These are phyloP conservation scores for Blastocystis sp. DNA, from an alignment of 352 stramenopile species.

Conservation along the genomic window DNA sequence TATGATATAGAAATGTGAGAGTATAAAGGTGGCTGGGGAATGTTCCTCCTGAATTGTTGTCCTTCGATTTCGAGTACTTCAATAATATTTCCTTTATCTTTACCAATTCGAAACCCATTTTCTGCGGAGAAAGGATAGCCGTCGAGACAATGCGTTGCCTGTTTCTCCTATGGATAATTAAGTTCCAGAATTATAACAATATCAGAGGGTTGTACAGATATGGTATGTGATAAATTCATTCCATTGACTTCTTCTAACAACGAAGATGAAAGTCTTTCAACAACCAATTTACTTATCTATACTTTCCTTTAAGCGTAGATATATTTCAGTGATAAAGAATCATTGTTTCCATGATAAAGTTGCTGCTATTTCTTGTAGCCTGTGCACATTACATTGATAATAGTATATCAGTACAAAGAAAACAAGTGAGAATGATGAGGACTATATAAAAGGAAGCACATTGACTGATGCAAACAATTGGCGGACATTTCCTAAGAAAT, in stretches of 20 bases:
- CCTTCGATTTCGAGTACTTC: conserved; percentile 57
- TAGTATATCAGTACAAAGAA: too few species aligned
- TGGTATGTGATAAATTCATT: not conserved
- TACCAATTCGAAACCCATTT: conserved; percentile 20
- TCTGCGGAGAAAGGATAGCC: not conserved
- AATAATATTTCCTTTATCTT: conserved; percentile 21
- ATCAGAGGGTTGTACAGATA: not conserved
- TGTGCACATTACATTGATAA: too few species aligned
- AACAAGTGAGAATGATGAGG: too few species aligned
- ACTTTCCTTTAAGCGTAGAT: not conserved
- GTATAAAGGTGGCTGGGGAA: conserved; percentile 8
- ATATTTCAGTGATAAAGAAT: too few species aligned
- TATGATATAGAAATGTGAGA: not conserved
- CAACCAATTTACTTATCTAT: not conserved
- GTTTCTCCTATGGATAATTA: conserved; percentile 15
- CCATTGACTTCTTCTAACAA: not conserved
- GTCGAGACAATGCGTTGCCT: not conserved
- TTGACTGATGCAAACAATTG: too few species aligned
- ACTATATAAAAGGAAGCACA: too few species aligned
- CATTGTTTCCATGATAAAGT: too few species aligned
- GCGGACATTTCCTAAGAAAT: too few species aligned
- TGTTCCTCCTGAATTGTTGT: conserved; percentile 25
- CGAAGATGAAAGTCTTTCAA: conserved; percentile 18
- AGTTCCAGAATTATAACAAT: not conserved
- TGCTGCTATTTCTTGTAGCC: too few species aligned